A percentile compares a stretch with the other conserved stretches of the same genome.
Evolutionary conservation across 371 early-diverging fungal genomes (phyloP).

Genomic region (Phascolomyces articulosus): DNA sequence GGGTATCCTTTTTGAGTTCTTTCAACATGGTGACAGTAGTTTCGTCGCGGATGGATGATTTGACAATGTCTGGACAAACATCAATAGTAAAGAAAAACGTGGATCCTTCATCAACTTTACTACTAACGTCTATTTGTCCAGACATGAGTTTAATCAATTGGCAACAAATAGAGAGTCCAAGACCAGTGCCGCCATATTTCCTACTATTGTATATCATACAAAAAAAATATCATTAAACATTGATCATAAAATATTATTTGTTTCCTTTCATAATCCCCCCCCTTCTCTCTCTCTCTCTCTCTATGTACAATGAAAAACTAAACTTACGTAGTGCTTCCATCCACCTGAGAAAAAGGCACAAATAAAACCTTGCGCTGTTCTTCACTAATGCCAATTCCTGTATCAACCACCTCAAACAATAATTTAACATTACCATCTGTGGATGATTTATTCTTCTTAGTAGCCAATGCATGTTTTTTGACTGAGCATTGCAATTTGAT

Average conservation of each 20-base stretch:
- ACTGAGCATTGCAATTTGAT: slow-evolving; percentile 15
- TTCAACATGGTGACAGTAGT: slow-evolving; percentile 10
- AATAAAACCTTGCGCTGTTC: slow-evolving; percentile 57
- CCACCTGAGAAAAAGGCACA: slow-evolving; percentile 60
- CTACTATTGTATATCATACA: too few relatives aligned
- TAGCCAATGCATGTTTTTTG: slow-evolving; percentile 37
- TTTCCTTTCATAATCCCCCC: too few relatives aligned
- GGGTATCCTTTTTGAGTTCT: slow-evolving; percentile 21
- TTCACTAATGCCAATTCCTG: slow-evolving; percentile 61
- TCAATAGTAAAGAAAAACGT: slow-evolving; percentile 55
- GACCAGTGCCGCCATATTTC: slow-evolving; percentile 66
- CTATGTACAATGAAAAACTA: too few relatives aligned
- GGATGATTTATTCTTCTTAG: slow-evolving; percentile 23
- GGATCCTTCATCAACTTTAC: slow-evolving; percentile 56
- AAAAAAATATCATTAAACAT: too few relatives aligned
- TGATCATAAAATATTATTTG: neutral
- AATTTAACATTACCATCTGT: slow-evolving; percentile 8
- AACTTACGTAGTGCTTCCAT: slow-evolving; percentile 54
- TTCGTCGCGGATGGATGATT: slow-evolving; percentile 24
- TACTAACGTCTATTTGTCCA: slow-evolving; percentile 54
- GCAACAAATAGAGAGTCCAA: slow-evolving; percentile 61
- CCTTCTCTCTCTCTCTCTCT: too few relatives aligned
- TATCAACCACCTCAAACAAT: slow-evolving; percentile 44
- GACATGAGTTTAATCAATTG: slow-evolving; percentile 58
- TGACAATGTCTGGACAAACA: slow-evolving; percentile 32